Percentiles rank a stretch among this genome's conserved stretches.
Evolutionary conservation across 495 filamentous ascomycete species (phyloP).

Genomic region (Hypoxylon trugodes): DNA sequence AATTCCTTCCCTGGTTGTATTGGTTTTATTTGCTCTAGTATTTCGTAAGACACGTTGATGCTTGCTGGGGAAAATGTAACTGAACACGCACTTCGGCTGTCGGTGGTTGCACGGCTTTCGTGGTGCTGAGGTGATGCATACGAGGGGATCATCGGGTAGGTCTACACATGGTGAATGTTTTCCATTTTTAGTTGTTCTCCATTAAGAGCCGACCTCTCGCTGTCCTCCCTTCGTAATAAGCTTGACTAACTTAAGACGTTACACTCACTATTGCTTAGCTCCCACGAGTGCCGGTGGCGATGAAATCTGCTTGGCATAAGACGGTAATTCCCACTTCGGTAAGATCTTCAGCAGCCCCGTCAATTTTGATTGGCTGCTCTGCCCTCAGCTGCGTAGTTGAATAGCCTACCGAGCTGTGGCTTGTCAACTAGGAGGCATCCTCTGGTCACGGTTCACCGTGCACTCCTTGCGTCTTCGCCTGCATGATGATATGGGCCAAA

Average conservation of each 20-base stretch:
- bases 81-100: not conserved
- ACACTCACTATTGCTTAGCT: constrained; percentile 1
- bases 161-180: too few species aligned
- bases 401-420: constrained; percentile 16
- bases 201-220: constrained; percentile 7
- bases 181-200: constrained; percentile 21
- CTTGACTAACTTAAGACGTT: too few species aligned
- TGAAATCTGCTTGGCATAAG: constrained; percentile 12
- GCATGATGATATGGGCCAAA: constrained; percentile 25
- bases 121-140: constrained; percentile 28
- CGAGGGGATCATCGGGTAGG: constrained; percentile 16
- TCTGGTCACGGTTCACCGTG: not conserved
- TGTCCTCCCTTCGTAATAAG: too few species aligned
- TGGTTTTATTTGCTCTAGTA: not conserved
- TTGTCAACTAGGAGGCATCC: constrained; percentile 11
- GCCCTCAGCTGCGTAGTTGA: constrained; percentile 21
- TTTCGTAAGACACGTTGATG: constrained; percentile 1
- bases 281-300: constrained; percentile 17
- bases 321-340: constrained; percentile 33
- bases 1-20: too few species aligned
- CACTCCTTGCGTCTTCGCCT: constrained; percentile 21
- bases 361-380: constrained; percentile 22
- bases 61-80: not conserved
- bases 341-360: constrained; percentile 24
- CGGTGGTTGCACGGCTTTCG: not conserved